Base-by-base conservation (phyloP, 2,329 filamentous ascomycete genomes). In the Xylaria sp. region DNA sequence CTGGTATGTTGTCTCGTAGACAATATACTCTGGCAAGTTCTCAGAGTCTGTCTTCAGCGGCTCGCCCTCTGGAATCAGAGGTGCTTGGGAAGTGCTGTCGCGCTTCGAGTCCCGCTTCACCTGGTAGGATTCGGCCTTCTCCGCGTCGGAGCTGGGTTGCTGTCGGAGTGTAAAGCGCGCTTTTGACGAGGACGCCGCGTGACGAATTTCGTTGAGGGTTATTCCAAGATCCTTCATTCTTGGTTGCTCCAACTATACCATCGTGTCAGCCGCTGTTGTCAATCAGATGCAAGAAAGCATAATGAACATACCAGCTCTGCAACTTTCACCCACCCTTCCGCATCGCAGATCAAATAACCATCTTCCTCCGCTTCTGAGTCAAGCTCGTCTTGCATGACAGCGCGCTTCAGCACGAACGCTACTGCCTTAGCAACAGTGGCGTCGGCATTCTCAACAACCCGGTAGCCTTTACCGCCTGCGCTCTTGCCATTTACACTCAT, bases 1-100 rank as follows among this genome's bases (percentile, higher is more conserved):
- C 63, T 82, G 77, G 76, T 84, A 84, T 2, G 82, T 81, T 8
- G 82, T 84, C 74, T 83, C 82, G 74, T 83, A 83, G 64, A 84
- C 78, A 69, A 83, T 76, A 51, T 82, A 79, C 52, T 82, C 80
- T 10, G 82, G 82, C 5, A 84, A 76, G 60, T 82, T 75, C 34
- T 71, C 70, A 18, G 75, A 76, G 54, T 79, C 77, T 50, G 77
- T 72, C 6, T 75, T 79, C 48, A 80, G 70, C 55, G 76, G 75
- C 62, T 76, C 78, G 44, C 78, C 75, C 57, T 81, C 75, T 18
- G 76, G 74, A 20, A 78, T 77, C 41, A 78, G 72, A 48, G 70
- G 70, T 34, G 69, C 62, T 56, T 72, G 74, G 10, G 71, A 48
- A 51, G 70, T 15, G 61, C 72, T 75, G 67, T 74, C 69, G 12